Evolutionary conservation across 2,329 filamentous ascomycete genomes (phyloP).

Genomic region (Dryadomyces quercus-mongolicae): DNA sequence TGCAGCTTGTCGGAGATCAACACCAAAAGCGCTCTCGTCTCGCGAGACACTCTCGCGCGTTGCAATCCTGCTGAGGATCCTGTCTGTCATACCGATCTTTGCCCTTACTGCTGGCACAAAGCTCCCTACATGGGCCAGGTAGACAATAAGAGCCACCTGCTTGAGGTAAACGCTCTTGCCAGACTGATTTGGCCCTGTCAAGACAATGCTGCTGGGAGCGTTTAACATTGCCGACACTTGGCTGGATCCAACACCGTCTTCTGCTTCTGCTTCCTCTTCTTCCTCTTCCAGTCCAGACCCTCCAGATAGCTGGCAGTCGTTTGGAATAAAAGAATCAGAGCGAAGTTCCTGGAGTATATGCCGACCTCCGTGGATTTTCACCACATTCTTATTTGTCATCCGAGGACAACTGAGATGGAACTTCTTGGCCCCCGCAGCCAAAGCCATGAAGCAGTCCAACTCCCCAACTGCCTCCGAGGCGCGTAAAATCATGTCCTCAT

Average conservation of each 20-base stretch:
- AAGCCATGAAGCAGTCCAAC: constrained; percentile 71
- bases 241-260: background rate
- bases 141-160: constrained; percentile 81
- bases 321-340: constrained; percentile 70
- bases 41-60: constrained; percentile 53
- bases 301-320: constrained; percentile 60
- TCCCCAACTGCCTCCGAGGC: constrained; percentile 79
- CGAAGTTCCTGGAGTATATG: constrained; percentile 81
- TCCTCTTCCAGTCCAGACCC: constrained; percentile 29
- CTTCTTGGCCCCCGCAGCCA: constrained; percentile 63
- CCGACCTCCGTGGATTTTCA: constrained; percentile 66
- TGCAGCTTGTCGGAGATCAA: constrained; percentile 78
- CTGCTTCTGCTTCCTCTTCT: constrained; percentile 6
- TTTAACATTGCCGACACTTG: constrained; percentile 2
- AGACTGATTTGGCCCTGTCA: constrained; percentile 93
- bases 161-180: constrained; percentile 96
- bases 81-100: constrained; percentile 77
- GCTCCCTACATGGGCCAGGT: constrained; percentile 84
- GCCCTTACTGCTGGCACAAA: constrained; percentile 76
- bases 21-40: constrained; percentile 52
- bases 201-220: constrained; percentile 56
- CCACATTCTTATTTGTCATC: constrained; percentile 57
- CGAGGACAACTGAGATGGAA: constrained; percentile 60
- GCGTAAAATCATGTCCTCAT: constrained; percentile 51
- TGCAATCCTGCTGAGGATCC: constrained; percentile 75